Base-by-base conservation (phyloP, 495 filamentous ascomycete genomes). In the Penicillium ochrochloron region DNA sequence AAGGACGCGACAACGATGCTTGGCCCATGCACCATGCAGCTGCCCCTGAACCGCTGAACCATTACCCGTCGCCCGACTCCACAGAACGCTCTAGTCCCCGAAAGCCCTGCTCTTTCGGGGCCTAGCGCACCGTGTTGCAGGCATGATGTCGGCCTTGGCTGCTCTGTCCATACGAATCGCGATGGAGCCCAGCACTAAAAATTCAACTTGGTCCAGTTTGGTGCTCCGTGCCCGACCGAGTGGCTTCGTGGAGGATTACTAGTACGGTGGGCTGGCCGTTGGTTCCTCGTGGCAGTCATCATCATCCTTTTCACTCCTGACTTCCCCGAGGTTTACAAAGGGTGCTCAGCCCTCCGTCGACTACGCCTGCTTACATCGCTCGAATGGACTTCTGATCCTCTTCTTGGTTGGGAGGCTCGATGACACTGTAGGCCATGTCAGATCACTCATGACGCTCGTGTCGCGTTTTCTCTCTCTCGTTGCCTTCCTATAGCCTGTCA, bases 21-120 rank as follows among this genome's bases (percentile, higher is more conserved):
- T 59, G 42, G 61, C 46, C 48, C 56, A 31, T 59, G 60, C 56
- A 56, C 57, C 23, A 50, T 57, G 50, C 61, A 67, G 27, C 14
- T 17, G 37, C 61, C 57, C 57, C 61, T 61, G 65, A 67, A 52
- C 66, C 62, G 44, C 57, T 46, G 41, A 60, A 60, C 44, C 41
- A 33, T 33, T 7, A 33, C 46, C 23, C 35, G 29, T 33, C 27
- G 14, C 9, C 52, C 25, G 60, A 39, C 60, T 65, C 70, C 68
- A 73, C 68, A 65, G 70, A 70, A 66, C 70, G 68, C 64, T 71
- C 70, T 73, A 73, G 70, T 71, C 63, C 68, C 60, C n/a, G 50
- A 53, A 51, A 52, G 58, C 11, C 42, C 57, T 63, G 57, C 52
- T 67, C 14, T 55, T 62, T 62, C 60, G 37, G 57, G 65, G 64